Evolutionary conservation across 2,329 filamentous ascomycete genomes (phyloP).

Genomic region (Fusarium chlamydosporum): DNA sequence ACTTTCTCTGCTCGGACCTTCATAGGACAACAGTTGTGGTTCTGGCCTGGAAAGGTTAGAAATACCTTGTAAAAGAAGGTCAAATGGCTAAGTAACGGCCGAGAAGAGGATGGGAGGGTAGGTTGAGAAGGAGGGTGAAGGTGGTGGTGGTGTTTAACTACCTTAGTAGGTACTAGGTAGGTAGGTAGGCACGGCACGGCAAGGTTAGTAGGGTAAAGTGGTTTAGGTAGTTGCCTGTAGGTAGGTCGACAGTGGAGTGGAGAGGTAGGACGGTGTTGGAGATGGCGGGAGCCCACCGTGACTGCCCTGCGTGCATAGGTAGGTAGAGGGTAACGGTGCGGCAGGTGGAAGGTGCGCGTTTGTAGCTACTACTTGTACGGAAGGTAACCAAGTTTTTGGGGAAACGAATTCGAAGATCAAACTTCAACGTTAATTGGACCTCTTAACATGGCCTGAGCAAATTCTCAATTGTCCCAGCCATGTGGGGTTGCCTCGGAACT

Average conservation of each 20-base stretch:
- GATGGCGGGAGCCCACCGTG: slow-evolving; percentile 36
- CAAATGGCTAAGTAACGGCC: slow-evolving; percentile 33
- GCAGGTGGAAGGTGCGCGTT: slow-evolving; percentile 22
- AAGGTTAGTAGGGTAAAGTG: slow-evolving; percentile 20
- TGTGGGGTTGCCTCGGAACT: slow-evolving; percentile 45
- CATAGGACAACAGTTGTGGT: slow-evolving; percentile 30
- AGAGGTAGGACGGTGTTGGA: slow-evolving; percentile 4
- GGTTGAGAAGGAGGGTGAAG: slow-evolving; percentile 26
- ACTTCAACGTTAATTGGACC: slow-evolving; percentile 21
- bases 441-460: slow-evolving; percentile 12
- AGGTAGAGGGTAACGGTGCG: slow-evolving; percentile 31
- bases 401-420: slow-evolving; percentile 17
- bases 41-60: slow-evolving; percentile 36
- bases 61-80: slow-evolving; percentile 30
- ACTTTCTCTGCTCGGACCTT: slow-evolving; percentile 21
- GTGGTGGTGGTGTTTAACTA: slow-evolving; percentile 40
- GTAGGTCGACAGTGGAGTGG: neutral
- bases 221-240: slow-evolving; percentile 26
- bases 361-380: slow-evolving; percentile 20
- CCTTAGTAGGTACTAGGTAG: slow-evolving; percentile 1
- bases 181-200: slow-evolving; percentile 10
- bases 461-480: slow-evolving; percentile 16
- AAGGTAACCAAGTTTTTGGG: slow-evolving; percentile 35
- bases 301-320: slow-evolving; percentile 26
- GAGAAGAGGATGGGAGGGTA: slow-evolving; percentile 39